A percentile compares a stretch with the other conserved stretches of the same genome.
phyloP scores from a whole-genome alignment of 73 alveolate species.

The Effrenium voratum region DNA sequence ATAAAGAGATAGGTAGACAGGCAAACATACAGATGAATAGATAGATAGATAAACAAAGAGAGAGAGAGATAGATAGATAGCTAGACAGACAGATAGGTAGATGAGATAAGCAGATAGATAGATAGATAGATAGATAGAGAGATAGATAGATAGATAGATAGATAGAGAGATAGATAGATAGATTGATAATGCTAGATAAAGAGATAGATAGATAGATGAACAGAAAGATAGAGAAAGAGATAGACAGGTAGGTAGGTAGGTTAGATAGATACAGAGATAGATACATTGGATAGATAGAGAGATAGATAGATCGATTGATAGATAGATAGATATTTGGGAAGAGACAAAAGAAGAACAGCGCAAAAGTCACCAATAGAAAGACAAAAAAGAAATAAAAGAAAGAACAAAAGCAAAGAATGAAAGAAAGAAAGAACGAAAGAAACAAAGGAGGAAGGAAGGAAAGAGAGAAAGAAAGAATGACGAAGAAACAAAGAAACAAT shows the following conservation, averaged over 20 bases:
- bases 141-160: too few relatives aligned
- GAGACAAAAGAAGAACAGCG: background rate
- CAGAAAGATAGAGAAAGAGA: too few relatives aligned
- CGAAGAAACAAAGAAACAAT: background rate
- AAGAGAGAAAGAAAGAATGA: background rate
- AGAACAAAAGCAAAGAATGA: background rate
- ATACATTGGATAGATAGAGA: too few relatives aligned
- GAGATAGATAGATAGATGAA: too few relatives aligned
- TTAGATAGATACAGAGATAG: too few relatives aligned
- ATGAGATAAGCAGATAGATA: too few relatives aligned
- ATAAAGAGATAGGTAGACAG: background rate
- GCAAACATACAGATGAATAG: background rate
- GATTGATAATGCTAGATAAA: too few relatives aligned
- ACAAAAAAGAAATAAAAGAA: background rate
- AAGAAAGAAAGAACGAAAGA: background rate
- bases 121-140: too few relatives aligned
- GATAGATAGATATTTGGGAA: too few relatives aligned
- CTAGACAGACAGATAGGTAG: background rate
- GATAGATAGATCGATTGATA: too few relatives aligned
- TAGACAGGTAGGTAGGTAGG: too few relatives aligned
- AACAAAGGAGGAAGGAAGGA: background rate
- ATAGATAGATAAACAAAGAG: background rate
- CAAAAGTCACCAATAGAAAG: background rate
- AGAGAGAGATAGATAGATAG: background rate
- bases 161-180: too few relatives aligned